Conservation (phyloP, 352 stramenopile species). For the Phytopythium delawarense region DNA sequence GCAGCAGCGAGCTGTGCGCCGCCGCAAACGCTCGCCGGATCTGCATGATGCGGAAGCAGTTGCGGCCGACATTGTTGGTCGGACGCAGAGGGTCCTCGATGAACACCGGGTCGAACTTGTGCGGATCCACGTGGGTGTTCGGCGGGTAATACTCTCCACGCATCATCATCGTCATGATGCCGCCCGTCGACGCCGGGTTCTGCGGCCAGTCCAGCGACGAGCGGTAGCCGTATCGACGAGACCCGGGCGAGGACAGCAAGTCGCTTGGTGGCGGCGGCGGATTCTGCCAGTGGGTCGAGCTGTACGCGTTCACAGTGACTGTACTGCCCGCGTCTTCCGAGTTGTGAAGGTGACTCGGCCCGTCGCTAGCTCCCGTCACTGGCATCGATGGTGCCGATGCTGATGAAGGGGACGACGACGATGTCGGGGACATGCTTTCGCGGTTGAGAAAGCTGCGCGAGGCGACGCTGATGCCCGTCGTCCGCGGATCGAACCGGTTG, state of each 20-base stretch:
- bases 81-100: slow-evolving; percentile 93
- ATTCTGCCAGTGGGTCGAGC: slow-evolving; percentile 61
- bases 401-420: slow-evolving; percentile 6
- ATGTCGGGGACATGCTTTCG: slow-evolving; percentile 34
- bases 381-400: background rate
- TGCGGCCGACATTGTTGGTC: slow-evolving; percentile 95
- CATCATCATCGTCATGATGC: slow-evolving; percentile 33
- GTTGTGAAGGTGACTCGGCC: background rate
- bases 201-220: slow-evolving; percentile 57
- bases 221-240: slow-evolving; percentile 62
- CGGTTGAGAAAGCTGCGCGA: slow-evolving; percentile 80
- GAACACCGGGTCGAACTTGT: slow-evolving; percentile 93
- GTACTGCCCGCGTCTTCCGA: background rate
- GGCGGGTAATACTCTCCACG: slow-evolving; percentile 28
- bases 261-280: slow-evolving; percentile 47
- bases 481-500: slow-evolving; percentile 90
- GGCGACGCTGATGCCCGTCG: slow-evolving; percentile 87
- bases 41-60: slow-evolving; percentile 94
- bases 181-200: slow-evolving; percentile 24
- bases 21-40: slow-evolving; percentile 76
- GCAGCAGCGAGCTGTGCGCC: slow-evolving; percentile 67
- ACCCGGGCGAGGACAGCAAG: slow-evolving; percentile 51
- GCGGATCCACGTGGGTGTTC: slow-evolving; percentile 66
- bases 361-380: slow-evolving; percentile 1
- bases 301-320: slow-evolving; percentile 28